Base-by-base conservation (phyloP, 192 early-diverging fungal species). In the Geosiphon pyriformis region DNA sequence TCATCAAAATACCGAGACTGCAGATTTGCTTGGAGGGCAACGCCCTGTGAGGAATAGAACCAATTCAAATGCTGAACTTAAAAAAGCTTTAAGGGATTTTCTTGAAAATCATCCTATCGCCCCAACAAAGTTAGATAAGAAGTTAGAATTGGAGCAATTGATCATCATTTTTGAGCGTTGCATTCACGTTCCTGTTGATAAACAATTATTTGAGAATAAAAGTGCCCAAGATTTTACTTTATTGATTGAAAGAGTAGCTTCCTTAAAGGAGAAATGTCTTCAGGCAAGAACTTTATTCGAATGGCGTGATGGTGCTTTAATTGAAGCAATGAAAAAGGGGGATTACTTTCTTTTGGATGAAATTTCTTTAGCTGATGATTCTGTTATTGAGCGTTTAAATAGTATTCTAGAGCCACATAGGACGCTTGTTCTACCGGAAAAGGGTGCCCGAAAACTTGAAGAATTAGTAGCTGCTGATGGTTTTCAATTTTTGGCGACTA, bases 321-420 rank as follows among this genome's bases (percentile, higher is more conserved):
- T 96, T 20, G 82, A 91, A 71, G 88, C 96, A 10, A 85, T 99
- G 87, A 85, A 88, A 57, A 65, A 85, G 31, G 95, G 95, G 29
- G 81, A 92, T 26, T 74, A 90, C 65, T 97, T 99, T 75, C 82
- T 99, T 63, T 80, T 99, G 59, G 96, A 99, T 78, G 96, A 99
- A 85, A 96, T 99, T 50, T 95, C 94, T 10, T 80, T 99, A 37
- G 96, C 96, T 3, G 96, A 99, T 69, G 96, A 99, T 76, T 96
- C 95, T 23, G 96, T 99, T 0, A 78, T 99, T 22, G 96, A 99
- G 79, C 83, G 96, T 46, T 81, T 99, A 32, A 99, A 99, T 80
- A 87, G 84, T 67, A 94, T 97, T 2, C 77, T 99, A 2, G 96
- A 99, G 65, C 93, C 95, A 0, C 78, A 84, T 34, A 82, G 92